A percentile compares a stretch with the other conserved stretches of the same genome.
Conservation (phyloP, 2,329 filamentous ascomycete genomes). For the Fusarium ambrosium region DNA sequence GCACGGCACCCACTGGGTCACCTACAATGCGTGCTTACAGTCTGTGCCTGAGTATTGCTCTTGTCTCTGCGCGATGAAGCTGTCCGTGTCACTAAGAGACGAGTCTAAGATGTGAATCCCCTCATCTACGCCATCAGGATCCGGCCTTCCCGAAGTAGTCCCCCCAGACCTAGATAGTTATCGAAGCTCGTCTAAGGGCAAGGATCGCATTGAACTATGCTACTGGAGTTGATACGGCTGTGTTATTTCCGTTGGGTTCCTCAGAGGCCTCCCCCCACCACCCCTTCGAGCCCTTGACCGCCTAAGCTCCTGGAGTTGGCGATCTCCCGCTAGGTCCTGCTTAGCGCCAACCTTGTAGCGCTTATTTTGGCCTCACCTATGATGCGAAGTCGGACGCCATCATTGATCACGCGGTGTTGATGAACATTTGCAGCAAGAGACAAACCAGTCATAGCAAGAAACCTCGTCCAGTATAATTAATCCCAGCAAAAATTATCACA, state of each 20-base stretch:
- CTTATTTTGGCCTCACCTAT: constrained; percentile 10
- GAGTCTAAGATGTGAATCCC: not conserved
- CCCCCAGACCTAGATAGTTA: no score
- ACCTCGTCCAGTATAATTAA: not conserved
- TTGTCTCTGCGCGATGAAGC: no score
- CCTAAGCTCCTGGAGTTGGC: not conserved
- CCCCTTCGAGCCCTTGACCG: no score
- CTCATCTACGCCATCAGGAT: not conserved
- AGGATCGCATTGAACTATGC: not conserved
- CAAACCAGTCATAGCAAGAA: not conserved
- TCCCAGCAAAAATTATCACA: not conserved
- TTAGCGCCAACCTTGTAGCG: not conserved
- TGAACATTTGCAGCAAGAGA: not conserved
- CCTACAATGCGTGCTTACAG: not conserved
- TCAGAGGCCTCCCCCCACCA: no score
- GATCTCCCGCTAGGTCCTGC: not conserved
- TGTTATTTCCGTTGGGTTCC: no score
- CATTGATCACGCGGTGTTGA: not conserved
- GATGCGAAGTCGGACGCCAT: not conserved
- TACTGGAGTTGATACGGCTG: accelerated
- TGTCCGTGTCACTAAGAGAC: not conserved
- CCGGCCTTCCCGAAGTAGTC: not conserved
- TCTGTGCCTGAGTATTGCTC: not conserved
- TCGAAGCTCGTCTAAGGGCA: not conserved
- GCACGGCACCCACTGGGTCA: no score